Conservation (phyloP, 148 eudicot genomes). For the Persicaria tinctoria region DNA sequence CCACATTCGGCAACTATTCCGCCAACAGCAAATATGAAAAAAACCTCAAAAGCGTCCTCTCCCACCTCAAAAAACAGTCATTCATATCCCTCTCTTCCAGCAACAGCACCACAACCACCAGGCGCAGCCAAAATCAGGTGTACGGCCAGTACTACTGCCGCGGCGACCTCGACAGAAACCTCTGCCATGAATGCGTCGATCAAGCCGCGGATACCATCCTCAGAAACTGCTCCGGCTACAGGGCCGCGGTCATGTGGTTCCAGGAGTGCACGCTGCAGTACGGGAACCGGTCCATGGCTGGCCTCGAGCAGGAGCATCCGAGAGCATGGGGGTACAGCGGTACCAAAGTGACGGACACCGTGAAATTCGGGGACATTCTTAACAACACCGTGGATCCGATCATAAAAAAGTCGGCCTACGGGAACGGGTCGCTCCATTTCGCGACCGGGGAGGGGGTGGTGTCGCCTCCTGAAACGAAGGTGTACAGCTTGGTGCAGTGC, state of each 20-base stretch:
- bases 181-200: neutral
- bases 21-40: neutral
- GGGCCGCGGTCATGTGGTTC: constrained; percentile 1
- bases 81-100: neutral
- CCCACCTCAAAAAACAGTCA: neutral
- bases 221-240: neutral
- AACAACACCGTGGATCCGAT: neutral
- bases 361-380: neutral
- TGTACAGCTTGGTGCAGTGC: neutral
- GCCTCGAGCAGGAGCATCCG: neutral
- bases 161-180: neutral
- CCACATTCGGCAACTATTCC: neutral
- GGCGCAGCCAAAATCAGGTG: neutral
- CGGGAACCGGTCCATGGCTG: neutral
- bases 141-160: constrained; percentile 7
- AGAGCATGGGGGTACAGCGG: neutral
- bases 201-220: neutral
- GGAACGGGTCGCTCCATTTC: neutral
- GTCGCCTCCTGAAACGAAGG: neutral
- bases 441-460: neutral
- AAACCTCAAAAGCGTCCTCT: neutral
- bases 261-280: neutral
- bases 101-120: neutral
- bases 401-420: neutral
- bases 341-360: neutral